A percentile compares a stretch with the other conserved stretches of the same genome.
phyloP scores from a whole-genome alignment of 78 protist genomes.

The Dictyostelium brefeldianum region DNA sequence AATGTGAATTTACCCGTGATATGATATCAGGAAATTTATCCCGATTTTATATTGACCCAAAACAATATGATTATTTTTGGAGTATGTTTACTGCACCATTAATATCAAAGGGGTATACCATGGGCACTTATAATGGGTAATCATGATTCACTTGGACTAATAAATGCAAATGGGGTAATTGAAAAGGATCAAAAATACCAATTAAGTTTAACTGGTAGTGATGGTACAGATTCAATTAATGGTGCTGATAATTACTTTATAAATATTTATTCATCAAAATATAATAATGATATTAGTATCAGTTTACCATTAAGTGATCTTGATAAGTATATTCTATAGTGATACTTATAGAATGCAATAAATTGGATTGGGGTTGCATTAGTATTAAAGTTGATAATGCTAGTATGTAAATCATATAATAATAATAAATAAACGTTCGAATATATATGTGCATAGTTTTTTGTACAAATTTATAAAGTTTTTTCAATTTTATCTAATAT shows the following conservation, averaged over 20 bases:
- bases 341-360: constrained; percentile 8
- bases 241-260: constrained; percentile 26
- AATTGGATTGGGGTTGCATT: constrained; percentile 44
- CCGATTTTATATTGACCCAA: not conserved
- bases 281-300: not conserved
- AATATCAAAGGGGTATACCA: constrained; percentile 25
- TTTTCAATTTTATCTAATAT: no score
- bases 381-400: no score
- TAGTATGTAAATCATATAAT: no score
- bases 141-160: constrained; percentile 51
- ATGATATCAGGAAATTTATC: constrained; percentile 42
- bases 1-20: no score
- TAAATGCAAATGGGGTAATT: not conserved
- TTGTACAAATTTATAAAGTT: no score
- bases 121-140: constrained; percentile 67
- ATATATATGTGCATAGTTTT: no score
- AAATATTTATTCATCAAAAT: not conserved
- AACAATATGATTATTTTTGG: constrained; percentile 6
- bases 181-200: not conserved
- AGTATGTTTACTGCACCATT: constrained; percentile 21
- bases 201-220: not conserved
- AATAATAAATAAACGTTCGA: no score
- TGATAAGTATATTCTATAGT: constrained; percentile 12
- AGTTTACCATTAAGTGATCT: not conserved
- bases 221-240: constrained; percentile 1